Base-by-base conservation (phyloP, 257 asterid genomes). In the Petunia axillaris region DNA sequence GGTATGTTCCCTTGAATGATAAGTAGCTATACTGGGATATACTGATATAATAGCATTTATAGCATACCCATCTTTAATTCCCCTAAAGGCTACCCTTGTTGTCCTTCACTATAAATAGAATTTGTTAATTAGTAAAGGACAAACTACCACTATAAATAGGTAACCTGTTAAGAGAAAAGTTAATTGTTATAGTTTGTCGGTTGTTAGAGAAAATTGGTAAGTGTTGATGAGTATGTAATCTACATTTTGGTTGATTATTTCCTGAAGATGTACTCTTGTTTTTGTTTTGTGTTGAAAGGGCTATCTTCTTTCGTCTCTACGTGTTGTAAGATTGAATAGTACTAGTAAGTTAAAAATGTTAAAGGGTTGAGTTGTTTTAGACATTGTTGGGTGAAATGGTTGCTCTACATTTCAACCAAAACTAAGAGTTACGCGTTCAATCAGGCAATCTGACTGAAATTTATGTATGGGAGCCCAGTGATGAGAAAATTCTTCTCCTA, bases 1-100 rank as follows among this genome's bases (percentile, higher is more conserved):
- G 37, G 43, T 63, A 58, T 63, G n/a, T 63, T 63, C 68, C 68
- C 68, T 63, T 63, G 37, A 36, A 63, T 37, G 15, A 63, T 63
- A 25, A 25, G 25, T 25, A 36, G 44, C 44, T 35, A 37, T 4
- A 70, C 4, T 6, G 54, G 4, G 16, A 13, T 4, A 13, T 4
- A 5, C 14, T 9, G 43, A 50, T 50, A 37, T 43, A 0, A 9
- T 63, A 36, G n/a, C 3, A 37, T 63, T 63, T 36, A 36, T 37
- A 36, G 68, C 65, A 25, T 10, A 16, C 64, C 64, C 16, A 1
- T 58, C 11, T 58, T 58, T 58, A 37, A n/a, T 58, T 58, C 64
- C 7, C 38, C 64, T 58, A 5, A 58, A 7, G 64, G 8, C 37
- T 57, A 8, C 36, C 63, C 63, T 57, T 57, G n/a, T 5, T n/a